Base-by-base conservation (phyloP, 106 monocot genomes). In the Posidonia australis region DNA sequence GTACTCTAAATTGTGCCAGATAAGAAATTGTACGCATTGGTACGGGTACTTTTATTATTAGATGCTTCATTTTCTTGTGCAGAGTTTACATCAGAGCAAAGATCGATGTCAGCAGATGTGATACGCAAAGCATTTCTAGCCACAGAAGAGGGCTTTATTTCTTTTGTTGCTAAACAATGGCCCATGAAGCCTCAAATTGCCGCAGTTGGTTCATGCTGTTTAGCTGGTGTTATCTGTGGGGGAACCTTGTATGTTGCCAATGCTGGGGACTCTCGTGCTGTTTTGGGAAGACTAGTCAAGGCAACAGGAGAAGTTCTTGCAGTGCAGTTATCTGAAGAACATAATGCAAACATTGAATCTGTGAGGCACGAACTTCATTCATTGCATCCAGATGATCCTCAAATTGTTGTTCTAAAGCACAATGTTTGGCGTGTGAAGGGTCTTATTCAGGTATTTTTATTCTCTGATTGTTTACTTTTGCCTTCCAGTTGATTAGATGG, bases 361-460 rank as follows among this genome's bases (percentile, higher is more conserved):
- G 65, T 73, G 19, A 65, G 73, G 19, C 65, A 73, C 45, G 73
- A 73, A 28, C 44, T 73, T 11, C 56, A 46, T 13, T 73, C 65
- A 0, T 7, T 66, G 16, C 73, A 73, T 45, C 73, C 73, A 1
- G 65, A 73, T 64, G 73, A 73, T 58, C 58, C 73, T 11, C 73
- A 66, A 0, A 73, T 73, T 64, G 73, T 73, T 54, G 65, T 71
- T 30, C 51, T 62, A 42, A 71, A 71, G 25, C 71, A 71, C 36
- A 62, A 62, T 30, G 70, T 70, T 46, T 73, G 72, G 72, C 64
- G 72, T 9, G 72, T 73, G 16, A 73, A 73, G 65, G 73, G 73
- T 25, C 27, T 73, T 13, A 73, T 73, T 5, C 73, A 73, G 73
- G 73, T 73, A 56, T 21, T 24, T 0, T 57, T 56, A 20, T n/a